phyloP scores from a whole-genome alignment of 352 stramenopile species.

The Phytophthora sp. region DNA sequence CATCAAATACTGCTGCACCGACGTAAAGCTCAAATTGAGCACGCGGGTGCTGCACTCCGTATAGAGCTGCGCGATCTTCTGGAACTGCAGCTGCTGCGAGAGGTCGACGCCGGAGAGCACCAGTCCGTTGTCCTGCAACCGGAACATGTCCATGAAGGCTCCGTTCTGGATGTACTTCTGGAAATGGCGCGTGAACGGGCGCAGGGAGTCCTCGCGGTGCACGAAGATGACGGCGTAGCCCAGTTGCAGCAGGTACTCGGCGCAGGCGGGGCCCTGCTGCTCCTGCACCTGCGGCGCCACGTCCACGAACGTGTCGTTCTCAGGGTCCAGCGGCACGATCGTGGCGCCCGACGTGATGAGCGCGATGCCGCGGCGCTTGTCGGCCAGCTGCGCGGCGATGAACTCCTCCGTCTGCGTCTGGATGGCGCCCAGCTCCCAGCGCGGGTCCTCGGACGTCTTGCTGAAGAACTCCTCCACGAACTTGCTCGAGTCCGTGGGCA shows the following conservation, averaged over 20 bases:
- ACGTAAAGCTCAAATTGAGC: slow-evolving; percentile 79
- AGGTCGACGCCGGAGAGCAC: slow-evolving; percentile 73
- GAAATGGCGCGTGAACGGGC: slow-evolving; percentile 86
- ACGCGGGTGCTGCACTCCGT: slow-evolving; percentile 68
- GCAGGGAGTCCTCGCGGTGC: slow-evolving; percentile 76
- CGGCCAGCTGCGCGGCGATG: slow-evolving; percentile 53
- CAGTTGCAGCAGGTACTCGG: slow-evolving; percentile 80
- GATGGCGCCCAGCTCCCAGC: slow-evolving; percentile 54
- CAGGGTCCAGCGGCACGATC: slow-evolving; percentile 73
- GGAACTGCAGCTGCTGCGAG: slow-evolving; percentile 66
- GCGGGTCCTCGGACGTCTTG: slow-evolving; percentile 68
- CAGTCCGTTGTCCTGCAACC: slow-evolving; percentile 58
- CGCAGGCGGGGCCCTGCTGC: slow-evolving; percentile 76
- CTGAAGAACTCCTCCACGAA: slow-evolving; percentile 85
- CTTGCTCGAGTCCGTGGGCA: slow-evolving; percentile 67
- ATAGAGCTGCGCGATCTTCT: slow-evolving; percentile 70
- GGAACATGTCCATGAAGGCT: slow-evolving; percentile 85
- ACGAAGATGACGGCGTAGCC: slow-evolving; percentile 88
- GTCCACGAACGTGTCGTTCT: slow-evolving; percentile 78
- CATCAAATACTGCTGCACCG: slow-evolving; percentile 85
- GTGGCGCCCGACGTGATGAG: slow-evolving; percentile 84
- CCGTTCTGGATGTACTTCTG: slow-evolving; percentile 83
- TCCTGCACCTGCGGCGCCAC: slow-evolving; percentile 73
- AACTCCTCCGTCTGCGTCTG: slow-evolving; percentile 61
- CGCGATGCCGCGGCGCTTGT: slow-evolving; percentile 71